phyloP scores from a whole-genome alignment of 2,329 filamentous ascomycete species.

The Colletotrichum acutatum region DNA sequence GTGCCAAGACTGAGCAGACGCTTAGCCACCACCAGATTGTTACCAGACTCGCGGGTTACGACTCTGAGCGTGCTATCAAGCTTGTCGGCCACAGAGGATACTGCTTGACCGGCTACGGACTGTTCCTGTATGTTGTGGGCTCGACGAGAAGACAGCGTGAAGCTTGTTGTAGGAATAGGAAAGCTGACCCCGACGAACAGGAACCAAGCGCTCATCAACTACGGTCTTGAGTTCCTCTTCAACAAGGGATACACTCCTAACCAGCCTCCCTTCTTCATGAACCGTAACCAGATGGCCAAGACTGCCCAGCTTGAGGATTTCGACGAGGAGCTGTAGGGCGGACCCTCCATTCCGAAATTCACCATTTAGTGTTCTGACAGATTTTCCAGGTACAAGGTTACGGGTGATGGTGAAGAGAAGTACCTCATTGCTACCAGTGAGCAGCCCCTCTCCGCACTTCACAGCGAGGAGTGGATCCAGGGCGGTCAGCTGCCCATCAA shows the following conservation, averaged over 20 bases:
- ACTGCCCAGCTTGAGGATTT: conserved; percentile 97
- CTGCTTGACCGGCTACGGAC: conserved; percentile 88
- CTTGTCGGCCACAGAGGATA: conserved; percentile 95
- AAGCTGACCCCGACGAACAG: conserved; percentile 9
- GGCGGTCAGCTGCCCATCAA: conserved; percentile 89
- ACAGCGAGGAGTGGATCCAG: conserved; percentile 93
- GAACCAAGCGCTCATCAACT: conserved; percentile 94
- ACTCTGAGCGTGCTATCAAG: conserved; percentile 92
- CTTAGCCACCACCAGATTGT: conserved; percentile 97
- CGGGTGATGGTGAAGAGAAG: conserved; percentile 90
- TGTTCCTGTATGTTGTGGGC: conserved; percentile 69
- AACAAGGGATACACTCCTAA: conserved; percentile 80
- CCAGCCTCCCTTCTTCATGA: conserved; percentile 37
- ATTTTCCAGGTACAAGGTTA: conserved; percentile 79
- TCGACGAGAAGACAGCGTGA: conserved; percentile 2
- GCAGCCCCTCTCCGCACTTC: conserved; percentile 92
- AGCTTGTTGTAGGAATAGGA: conserved; percentile 30
- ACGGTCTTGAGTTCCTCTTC: conserved; percentile 89
- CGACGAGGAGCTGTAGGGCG: conserved; percentile 80
- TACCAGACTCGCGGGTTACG: conserved; percentile 87
- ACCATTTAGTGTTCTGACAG: background rate
- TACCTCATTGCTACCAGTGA: conserved; percentile 78
- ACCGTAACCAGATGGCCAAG: conserved; percentile 89
- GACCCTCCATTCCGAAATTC: background rate
- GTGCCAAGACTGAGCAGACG: conserved; percentile 72